Percentiles rank a stretch among this genome's conserved stretches.
These are phyloP conservation scores for Furcasterigmium furcatum DNA, from an alignment of 2,329 filamentous ascomycete species.

Conservation along the genomic window DNA sequence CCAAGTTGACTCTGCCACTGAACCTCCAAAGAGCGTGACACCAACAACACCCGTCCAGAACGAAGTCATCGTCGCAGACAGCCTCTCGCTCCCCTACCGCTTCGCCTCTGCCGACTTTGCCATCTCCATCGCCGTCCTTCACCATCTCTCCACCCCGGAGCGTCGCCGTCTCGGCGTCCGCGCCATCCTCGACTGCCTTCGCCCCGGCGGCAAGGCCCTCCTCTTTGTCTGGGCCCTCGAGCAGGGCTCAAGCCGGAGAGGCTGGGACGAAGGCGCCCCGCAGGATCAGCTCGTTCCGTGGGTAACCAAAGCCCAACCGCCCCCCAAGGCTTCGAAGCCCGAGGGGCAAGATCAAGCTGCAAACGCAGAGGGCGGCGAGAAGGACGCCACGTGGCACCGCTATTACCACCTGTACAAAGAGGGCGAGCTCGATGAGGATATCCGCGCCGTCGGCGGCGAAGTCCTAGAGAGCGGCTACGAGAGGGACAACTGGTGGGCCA, in stretches of 20 bases:
- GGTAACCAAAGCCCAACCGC: constrained; percentile 59
- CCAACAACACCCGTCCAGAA: constrained; percentile 2
- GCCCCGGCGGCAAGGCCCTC: constrained; percentile 61
- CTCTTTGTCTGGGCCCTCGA: constrained; percentile 96
- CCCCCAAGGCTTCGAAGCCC: constrained; percentile 15
- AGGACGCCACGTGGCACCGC: constrained; percentile 64
- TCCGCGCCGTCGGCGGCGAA: constrained; percentile 68
- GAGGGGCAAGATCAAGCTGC: constrained; percentile 24
- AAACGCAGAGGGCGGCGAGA: constrained; percentile 3
- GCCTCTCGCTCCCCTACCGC: constrained; percentile 78
- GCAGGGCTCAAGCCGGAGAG: constrained; percentile 79
- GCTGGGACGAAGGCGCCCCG: constrained; percentile 79
- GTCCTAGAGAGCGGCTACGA: constrained; percentile 86
- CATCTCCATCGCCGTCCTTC: constrained; percentile 90
- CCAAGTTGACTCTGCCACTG: not conserved
- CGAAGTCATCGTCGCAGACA: constrained; percentile 75
- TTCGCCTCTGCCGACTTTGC: constrained; percentile 66
- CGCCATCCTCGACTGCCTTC: constrained; percentile 67
- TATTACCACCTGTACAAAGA: constrained; percentile 93
- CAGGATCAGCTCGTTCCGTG: constrained; percentile 97
- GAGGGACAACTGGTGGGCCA: constrained; percentile 97
- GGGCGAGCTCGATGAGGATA: constrained; percentile 82
- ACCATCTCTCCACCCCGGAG: constrained; percentile 79
- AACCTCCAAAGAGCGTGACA: not conserved
- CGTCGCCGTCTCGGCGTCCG: constrained; percentile 71